Conservation (phyloP, 768 basidiomycete genomes). For the Sistotremastrum suecicum region DNA sequence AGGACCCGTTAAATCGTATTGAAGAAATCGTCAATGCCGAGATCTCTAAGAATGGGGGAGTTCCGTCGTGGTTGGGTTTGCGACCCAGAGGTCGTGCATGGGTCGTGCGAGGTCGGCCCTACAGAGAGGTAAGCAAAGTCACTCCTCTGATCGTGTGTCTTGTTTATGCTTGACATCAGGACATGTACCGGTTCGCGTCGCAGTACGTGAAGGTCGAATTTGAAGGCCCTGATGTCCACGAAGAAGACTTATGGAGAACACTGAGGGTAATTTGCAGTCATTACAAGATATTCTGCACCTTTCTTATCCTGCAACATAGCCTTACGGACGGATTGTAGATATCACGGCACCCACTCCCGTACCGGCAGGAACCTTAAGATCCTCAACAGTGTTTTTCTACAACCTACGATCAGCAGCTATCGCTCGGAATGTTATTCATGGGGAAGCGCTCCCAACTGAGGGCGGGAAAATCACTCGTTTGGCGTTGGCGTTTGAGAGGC, state of each 20-base stretch:
- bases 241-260: constrained; percentile 64
- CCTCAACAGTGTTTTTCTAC: constrained; percentile 46
- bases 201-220: constrained; percentile 63
- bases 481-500: constrained; percentile 43
- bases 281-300: not conserved
- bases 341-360: constrained; percentile 45
- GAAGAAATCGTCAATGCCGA: constrained; percentile 32
- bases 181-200: constrained; percentile 74
- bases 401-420: constrained; percentile 56
- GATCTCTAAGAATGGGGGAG: constrained; percentile 33
- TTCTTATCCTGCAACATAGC: constrained; percentile 25
- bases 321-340: constrained; percentile 69
- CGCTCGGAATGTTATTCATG: constrained; percentile 74
- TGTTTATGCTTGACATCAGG: constrained; percentile 29
- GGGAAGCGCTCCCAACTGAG: constrained; percentile 17
- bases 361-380: constrained; percentile 54
- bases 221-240: constrained; percentile 76
- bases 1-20: constrained; percentile 31
- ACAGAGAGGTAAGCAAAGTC: constrained; percentile 48
- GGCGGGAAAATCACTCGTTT: constrained; percentile 25
- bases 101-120: constrained; percentile 67
- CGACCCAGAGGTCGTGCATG: constrained; percentile 36
- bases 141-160: not conserved
- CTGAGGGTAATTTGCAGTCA: constrained; percentile 45
- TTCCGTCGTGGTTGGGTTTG: constrained; percentile 51